A percentile compares a stretch with the other conserved stretches of the same genome.
phyloP scores from a whole-genome alignment of 495 filamentous ascomycete genomes.

The Xylaria scruposa region DNA sequence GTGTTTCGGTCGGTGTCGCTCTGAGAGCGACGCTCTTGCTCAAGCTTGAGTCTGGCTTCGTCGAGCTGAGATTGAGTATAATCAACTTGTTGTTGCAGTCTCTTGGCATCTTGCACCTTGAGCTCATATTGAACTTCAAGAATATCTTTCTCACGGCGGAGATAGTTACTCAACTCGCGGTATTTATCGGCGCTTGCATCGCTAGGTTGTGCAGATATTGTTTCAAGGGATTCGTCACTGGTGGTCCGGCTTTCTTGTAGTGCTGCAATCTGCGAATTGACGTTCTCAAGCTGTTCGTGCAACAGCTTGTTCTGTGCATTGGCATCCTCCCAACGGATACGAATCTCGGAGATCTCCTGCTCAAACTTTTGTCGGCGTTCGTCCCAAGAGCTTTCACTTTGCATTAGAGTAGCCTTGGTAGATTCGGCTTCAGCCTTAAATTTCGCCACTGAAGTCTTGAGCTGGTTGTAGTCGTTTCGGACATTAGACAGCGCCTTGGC shows the following conservation, averaged over 20 bases:
- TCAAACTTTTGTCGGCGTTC: slow-evolving; percentile 82
- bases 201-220: slow-evolving; percentile 39
- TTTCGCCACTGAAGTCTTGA: slow-evolving; percentile 76
- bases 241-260: slow-evolving; percentile 74
- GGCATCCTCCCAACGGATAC: slow-evolving; percentile 78
- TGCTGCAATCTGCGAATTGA: slow-evolving; percentile 75
- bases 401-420: slow-evolving; percentile 73
- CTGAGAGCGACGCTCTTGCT: slow-evolving; percentile 82
- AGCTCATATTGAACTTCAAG: slow-evolving; percentile 93
- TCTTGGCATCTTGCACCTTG: slow-evolving; percentile 81
- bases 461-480: slow-evolving; percentile 78
- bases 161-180: slow-evolving; percentile 85
- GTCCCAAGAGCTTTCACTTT: slow-evolving; percentile 86
- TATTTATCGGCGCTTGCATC: slow-evolving; percentile 63
- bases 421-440: slow-evolving; percentile 81
- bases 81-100: slow-evolving; percentile 87
- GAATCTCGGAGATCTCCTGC: slow-evolving; percentile 78
- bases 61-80: slow-evolving; percentile 87
- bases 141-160: slow-evolving; percentile 97
- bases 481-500: slow-evolving; percentile 79
- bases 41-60: slow-evolving; percentile 81
- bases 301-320: slow-evolving; percentile 85
- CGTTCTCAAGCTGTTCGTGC: slow-evolving; percentile 84
- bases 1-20: slow-evolving; percentile 72
- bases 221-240: slow-evolving; percentile 50